Conservation (phyloP, 225 moss, liverwort and hornwort species). For the Anthoceros angustus region DNA sequence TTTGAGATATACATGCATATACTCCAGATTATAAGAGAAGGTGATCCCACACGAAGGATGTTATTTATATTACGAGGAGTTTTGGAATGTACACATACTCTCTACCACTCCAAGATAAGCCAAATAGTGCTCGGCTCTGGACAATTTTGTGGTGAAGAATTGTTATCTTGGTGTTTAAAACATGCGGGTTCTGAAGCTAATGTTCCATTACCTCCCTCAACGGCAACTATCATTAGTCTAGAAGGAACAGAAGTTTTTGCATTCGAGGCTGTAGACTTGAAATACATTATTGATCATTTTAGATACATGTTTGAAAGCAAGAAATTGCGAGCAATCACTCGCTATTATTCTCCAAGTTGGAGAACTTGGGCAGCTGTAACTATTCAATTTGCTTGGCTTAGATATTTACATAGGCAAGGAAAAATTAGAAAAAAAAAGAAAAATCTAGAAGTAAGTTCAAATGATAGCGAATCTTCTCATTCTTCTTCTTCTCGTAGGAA, state of each 20-base stretch:
- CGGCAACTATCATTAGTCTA: constrained; percentile 25
- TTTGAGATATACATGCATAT: not conserved
- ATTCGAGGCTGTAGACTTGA: constrained; percentile 35
- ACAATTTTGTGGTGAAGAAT: constrained; percentile 27
- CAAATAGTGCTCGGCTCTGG: constrained; percentile 24
- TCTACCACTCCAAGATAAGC: constrained; percentile 22
- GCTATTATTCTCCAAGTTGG: constrained; percentile 37
- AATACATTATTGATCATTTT: constrained; percentile 49
- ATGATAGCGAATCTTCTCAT: not conserved
- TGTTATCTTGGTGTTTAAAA: constrained; percentile 23
- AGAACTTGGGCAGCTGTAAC: constrained; percentile 42
- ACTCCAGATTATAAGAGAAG: constrained; percentile 23
- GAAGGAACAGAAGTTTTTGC: constrained; percentile 47
- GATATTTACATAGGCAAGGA: not conserved
- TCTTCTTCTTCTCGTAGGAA: not conserved
- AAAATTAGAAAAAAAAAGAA: not conserved
- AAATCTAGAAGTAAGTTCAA: not conserved
- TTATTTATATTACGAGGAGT: constrained; percentile 25
- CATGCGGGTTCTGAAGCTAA: not conserved
- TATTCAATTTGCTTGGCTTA: constrained; percentile 31
- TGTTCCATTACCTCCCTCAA: constrained; percentile 39
- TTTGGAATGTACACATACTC: constrained; percentile 15
- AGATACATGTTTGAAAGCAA: constrained; percentile 65
- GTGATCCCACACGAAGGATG: constrained; percentile 28
- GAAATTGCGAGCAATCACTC: constrained; percentile 31